Evolutionary conservation across 2,329 filamentous ascomycete species (phyloP).

Genomic region (Chaetoscypha palmicola): DNA sequence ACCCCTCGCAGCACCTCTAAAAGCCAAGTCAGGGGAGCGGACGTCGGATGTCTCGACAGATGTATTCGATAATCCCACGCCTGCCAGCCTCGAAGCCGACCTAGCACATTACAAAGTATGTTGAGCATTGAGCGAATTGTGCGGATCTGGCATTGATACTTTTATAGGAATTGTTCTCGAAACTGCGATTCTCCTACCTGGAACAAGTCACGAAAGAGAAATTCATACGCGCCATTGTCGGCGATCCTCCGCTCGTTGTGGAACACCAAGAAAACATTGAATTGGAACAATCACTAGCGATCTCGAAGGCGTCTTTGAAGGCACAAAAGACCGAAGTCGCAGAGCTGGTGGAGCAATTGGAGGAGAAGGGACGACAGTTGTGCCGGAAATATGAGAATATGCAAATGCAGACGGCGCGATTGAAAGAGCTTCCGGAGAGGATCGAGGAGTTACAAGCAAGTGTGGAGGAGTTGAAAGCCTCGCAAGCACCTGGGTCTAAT

Average conservation of each 20-base stretch:
- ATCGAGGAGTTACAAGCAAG: slow-evolving; percentile 42
- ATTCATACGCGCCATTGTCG: slow-evolving; percentile 87
- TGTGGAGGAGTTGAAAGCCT: slow-evolving; percentile 39
- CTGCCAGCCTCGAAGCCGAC: slow-evolving; percentile 73
- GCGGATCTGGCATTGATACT: slow-evolving; percentile 4
- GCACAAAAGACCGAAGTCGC: slow-evolving; percentile 73
- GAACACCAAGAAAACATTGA: slow-evolving; percentile 74
- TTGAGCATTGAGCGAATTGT: neutral
- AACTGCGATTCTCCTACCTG: slow-evolving; percentile 93
- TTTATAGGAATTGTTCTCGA: slow-evolving; percentile 74
- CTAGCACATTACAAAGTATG: slow-evolving; percentile 73
- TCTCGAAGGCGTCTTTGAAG: slow-evolving; percentile 69
- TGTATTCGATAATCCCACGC: slow-evolving; percentile 60
- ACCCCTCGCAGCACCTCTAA: slow-evolving; percentile 53
- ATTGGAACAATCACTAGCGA: slow-evolving; percentile 62
- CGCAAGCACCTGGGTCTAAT: slow-evolving; percentile 38
- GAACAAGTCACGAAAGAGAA: slow-evolving; percentile 99
- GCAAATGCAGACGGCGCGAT: slow-evolving; percentile 40
- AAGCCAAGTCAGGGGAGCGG: slow-evolving; percentile 39
- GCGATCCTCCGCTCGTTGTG: slow-evolving; percentile 81
- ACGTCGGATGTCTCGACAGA: slow-evolving; percentile 67
- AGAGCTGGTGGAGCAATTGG: slow-evolving; percentile 65
- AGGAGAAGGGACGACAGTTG: slow-evolving; percentile 54
- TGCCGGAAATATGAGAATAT: slow-evolving; percentile 46
- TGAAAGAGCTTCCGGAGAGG: slow-evolving; percentile 46